phyloP scores from a whole-genome alignment of 2,329 filamentous ascomycete genomes.

The Aspergillus sp. region DNA sequence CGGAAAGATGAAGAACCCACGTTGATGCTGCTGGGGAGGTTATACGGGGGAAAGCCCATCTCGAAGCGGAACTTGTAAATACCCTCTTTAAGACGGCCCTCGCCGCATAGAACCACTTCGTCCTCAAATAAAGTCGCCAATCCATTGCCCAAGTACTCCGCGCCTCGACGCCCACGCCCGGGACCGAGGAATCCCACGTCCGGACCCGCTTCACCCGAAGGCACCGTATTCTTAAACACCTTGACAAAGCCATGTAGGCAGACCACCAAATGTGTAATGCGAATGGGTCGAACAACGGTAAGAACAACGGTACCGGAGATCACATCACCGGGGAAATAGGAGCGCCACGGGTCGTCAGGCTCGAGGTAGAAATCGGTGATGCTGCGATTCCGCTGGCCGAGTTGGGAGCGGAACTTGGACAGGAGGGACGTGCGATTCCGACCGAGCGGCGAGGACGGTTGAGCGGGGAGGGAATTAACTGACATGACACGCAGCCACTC shows the following conservation, averaged over 20 bases:
- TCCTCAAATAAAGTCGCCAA: constrained; percentile 62
- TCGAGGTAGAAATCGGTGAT: constrained; percentile 59
- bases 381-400: constrained; percentile 50
- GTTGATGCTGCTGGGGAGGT: constrained; percentile 81
- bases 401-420: constrained; percentile 53
- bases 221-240: constrained; percentile 59
- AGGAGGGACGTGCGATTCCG: constrained; percentile 42
- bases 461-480: constrained; percentile 29
- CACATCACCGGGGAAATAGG: constrained; percentile 59
- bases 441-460: constrained; percentile 31
- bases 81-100: constrained; percentile 59
- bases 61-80: constrained; percentile 64
- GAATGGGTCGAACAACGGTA: constrained; percentile 55
- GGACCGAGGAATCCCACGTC: constrained; percentile 48
- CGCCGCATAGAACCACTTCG: constrained; percentile 60
- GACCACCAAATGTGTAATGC: constrained; percentile 60
- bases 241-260: constrained; percentile 61
- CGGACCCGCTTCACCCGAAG: constrained; percentile 50
- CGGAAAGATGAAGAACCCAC: constrained; percentile 51
- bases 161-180: constrained; percentile 48
- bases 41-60: constrained; percentile 55
- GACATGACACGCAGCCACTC: constrained; percentile 36
- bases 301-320: constrained; percentile 58
- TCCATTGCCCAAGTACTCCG: constrained; percentile 59
- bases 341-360: constrained; percentile 58